phyloP scores from a whole-genome alignment of 2,329 filamentous ascomycete genomes.

The Helminthosporium solani region DNA sequence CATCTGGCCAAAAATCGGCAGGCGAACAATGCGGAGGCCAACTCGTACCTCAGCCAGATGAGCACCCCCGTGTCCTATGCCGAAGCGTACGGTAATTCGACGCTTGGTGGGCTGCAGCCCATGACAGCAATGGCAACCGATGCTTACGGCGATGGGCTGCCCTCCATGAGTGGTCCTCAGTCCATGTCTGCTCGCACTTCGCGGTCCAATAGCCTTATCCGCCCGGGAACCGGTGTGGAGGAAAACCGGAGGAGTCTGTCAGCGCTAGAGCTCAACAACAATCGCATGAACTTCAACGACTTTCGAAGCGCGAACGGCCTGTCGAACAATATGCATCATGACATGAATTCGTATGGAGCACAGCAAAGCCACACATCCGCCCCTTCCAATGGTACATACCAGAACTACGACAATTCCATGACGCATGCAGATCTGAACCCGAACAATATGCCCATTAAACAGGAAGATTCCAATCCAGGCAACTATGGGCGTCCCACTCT shows the following conservation, averaged over 20 bases:
- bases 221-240: constrained; percentile 40
- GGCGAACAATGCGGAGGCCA: constrained; percentile 36
- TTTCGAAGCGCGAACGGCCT: constrained; percentile 33
- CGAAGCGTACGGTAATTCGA: constrained; percentile 32
- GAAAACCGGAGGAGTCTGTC: constrained; percentile 42
- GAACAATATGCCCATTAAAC: constrained; percentile 38
- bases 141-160: constrained; percentile 40
- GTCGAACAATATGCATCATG: constrained; percentile 30
- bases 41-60: constrained; percentile 40
- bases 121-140: constrained; percentile 37
- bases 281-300: constrained; percentile 40
- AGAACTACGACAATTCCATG: constrained; percentile 35
- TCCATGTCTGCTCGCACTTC: constrained; percentile 52
- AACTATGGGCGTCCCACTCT: constrained; percentile 37
- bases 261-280: constrained; percentile 35
- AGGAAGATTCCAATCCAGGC: constrained; percentile 31
- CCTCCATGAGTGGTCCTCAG: constrained; percentile 42
- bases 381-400: constrained; percentile 21
- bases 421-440: constrained; percentile 35
- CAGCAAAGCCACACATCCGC: constrained; percentile 30
- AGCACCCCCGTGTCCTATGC: constrained; percentile 37
- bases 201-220: constrained; percentile 52
- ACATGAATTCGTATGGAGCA: constrained; percentile 22
- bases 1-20: constrained; percentile 71
- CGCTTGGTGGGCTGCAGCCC: constrained; percentile 34